Base-by-base conservation (phyloP, 1,284 basidiomycete genomes). In the Boletus nobilissimus region DNA sequence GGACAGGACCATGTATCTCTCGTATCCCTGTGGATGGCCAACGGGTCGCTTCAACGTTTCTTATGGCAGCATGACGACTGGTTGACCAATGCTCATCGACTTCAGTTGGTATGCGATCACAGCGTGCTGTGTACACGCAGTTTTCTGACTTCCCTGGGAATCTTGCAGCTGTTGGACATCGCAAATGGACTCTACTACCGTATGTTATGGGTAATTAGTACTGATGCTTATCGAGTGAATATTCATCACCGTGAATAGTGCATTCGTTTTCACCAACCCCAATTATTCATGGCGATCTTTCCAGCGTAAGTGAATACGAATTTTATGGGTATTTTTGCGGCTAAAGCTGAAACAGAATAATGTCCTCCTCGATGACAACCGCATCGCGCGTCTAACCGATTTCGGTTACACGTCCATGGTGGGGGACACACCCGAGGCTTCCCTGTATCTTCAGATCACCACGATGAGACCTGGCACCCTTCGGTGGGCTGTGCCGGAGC, bases 401-500 rank as follows among this genome's bases (percentile, higher is more conserved):
- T 69, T 69, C 46, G 65, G 72, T 36, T 69, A 68, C n/a, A 32
- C 72, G n/a, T 73, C 51, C 26, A 69, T 73, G 64, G 8, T 73
- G n/a, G 46, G 63, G 38, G 63, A 65, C 9, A 29, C 48, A 18
- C 72, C 72, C 6, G 63, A 70, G 66, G 54, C 29, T 40, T 65
- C 19, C 8, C 9, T 26, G 34, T 73, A 73, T 38, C 72, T 73
- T 48, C 72, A 54, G 32, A 46, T 70, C 60, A 48, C 65, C 13
- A 70, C 73, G 29, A 51, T 48, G 39, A 75, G 38, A 34, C 48
- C 46, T 26, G 70, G 70, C 14, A 66, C 76, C 24, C 1, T 76
- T 9, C 51, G 73, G 40, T 77, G 73, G 76, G 43, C 74, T 34
- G 69, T 63, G 7, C 76, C 76, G 2, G 73, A 77, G 32, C 64